These are phyloP conservation scores for Begonia loranthoides DNA, from an alignment of 306 rosid species.

Conservation along the genomic window DNA sequence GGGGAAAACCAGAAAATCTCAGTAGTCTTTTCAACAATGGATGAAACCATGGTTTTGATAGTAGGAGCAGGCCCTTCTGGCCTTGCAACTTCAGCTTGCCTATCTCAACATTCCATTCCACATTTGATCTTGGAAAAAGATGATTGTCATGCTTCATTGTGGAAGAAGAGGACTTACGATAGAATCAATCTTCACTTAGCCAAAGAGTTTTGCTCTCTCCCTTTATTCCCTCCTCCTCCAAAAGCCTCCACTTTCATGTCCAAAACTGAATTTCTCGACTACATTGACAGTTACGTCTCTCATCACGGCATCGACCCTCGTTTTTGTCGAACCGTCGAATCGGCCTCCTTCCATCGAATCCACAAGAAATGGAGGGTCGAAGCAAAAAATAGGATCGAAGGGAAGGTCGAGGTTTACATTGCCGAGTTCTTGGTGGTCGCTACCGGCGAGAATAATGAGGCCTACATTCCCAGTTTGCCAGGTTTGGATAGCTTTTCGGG, in stretches of 20 bases:
- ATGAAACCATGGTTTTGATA: slow-evolving; percentile 10
- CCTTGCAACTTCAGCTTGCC: slow-evolving; percentile 18
- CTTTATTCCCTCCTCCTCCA: slow-evolving; percentile 3
- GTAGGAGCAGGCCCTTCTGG: slow-evolving; percentile 29
- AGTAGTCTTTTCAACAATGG: slow-evolving; percentile 7
- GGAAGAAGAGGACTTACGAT: slow-evolving; percentile 23
- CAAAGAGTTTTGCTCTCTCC: slow-evolving; percentile 19
- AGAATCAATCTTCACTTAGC: slow-evolving; percentile 17
- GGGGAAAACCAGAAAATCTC: neutral
- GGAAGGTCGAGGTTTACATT: slow-evolving; percentile 3
- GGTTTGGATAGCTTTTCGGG: slow-evolving; percentile 17
- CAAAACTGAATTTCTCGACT: slow-evolving; percentile 5
- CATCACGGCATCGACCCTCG: slow-evolving; percentile 7
- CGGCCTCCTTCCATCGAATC: neutral
- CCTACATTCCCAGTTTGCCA: slow-evolving; percentile 4
- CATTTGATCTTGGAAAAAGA: slow-evolving; percentile 18
- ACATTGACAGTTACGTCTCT: slow-evolving; percentile 11
- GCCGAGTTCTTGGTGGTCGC: slow-evolving; percentile 19
- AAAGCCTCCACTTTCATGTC: slow-evolving; percentile 14
- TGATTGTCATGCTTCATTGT: slow-evolving; percentile 17
- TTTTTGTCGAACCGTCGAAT: slow-evolving; percentile 3
- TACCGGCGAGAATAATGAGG: slow-evolving; percentile 15
- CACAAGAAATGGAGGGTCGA: slow-evolving; percentile 13
- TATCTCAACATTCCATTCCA: slow-evolving; percentile 2
- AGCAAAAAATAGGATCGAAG: neutral